Evolutionary conservation across 257 asterid species (phyloP).

Genomic region (Jacaranda mimosifolia): DNA sequence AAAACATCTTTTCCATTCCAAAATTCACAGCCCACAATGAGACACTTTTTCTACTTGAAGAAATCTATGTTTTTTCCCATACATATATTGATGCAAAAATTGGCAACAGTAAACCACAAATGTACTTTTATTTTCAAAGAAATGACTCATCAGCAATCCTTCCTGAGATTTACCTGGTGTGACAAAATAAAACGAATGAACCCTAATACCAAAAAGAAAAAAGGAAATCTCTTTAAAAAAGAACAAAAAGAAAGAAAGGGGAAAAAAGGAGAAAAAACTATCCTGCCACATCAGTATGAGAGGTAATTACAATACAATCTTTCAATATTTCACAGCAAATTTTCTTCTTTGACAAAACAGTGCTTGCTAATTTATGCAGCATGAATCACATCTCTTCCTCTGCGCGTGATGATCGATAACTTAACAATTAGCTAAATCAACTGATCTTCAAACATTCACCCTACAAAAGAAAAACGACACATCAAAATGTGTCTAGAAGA

Average conservation of each 20-base stretch:
- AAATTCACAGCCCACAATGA: background rate
- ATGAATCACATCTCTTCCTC: conserved; percentile 24
- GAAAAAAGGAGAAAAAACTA: conserved; percentile 30
- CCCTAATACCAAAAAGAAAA: conserved; percentile 22
- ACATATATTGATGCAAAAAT: conserved; percentile 20
- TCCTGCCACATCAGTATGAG: conserved; percentile 32
- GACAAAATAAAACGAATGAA: conserved; percentile 26
- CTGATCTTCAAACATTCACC: conserved; percentile 23
- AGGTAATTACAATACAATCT: conserved; percentile 25
- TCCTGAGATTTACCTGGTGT: conserved; percentile 31
- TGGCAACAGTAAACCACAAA: conserved; percentile 23
- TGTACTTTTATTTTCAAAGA: conserved; percentile 6
- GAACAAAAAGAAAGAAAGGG: background rate
- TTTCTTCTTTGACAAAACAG: conserved; percentile 31
- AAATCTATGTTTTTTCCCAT: background rate
- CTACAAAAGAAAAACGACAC: conserved; percentile 17
- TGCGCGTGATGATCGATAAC: background rate
- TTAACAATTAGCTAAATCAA: background rate
- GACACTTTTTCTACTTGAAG: no score
- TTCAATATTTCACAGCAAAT: conserved; percentile 18
- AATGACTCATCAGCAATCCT: conserved; percentile 19
- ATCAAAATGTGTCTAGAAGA: background rate
- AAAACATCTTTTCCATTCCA: no score
- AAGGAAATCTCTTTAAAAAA: background rate
- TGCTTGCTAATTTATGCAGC: conserved; percentile 25